Evolutionary conservation across 768 basidiomycete genomes (phyloP).

Genomic region (Lentinula sp.): DNA sequence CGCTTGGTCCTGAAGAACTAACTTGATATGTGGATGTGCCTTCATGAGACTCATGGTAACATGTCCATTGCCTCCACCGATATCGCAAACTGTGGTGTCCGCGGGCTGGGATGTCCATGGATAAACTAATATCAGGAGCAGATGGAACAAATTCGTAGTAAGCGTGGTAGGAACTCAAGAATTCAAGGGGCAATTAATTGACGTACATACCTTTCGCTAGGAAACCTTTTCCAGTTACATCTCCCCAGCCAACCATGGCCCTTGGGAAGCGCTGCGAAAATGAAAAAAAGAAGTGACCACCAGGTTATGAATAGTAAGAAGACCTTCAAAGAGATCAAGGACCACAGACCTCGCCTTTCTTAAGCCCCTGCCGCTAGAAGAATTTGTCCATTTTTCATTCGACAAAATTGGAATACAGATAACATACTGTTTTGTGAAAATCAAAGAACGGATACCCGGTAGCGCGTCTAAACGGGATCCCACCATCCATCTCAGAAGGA

Average conservation of each 20-base stretch:
- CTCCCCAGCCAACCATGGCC: constrained; percentile 26
- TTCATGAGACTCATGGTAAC: constrained; percentile 25
- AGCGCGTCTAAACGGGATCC: constrained; percentile 11
- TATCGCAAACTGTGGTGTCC: constrained; percentile 28
- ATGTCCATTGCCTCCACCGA: constrained; percentile 33
- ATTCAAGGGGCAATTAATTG: neutral
- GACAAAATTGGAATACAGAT: neutral
- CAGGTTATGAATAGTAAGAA: neutral
- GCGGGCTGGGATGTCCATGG: constrained; percentile 25
- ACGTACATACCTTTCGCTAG: constrained; percentile 19
- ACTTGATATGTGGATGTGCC: constrained; percentile 24
- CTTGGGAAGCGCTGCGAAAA: constrained; percentile 18
- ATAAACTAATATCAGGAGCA: constrained; percentile 19
- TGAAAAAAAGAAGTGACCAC: neutral
- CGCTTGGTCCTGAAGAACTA: constrained; percentile 33
- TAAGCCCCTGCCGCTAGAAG: constrained; percentile 10
- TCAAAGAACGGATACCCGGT: constrained; percentile 14
- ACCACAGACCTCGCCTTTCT: constrained; percentile 9
- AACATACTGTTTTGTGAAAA: constrained; percentile 8
- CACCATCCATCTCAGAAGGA: constrained; percentile 9
- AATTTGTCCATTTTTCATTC: neutral
- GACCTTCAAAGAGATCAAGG: neutral
- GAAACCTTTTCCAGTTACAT: constrained; percentile 20
- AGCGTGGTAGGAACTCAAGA: neutral
- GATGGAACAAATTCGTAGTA: neutral